phyloP scores from a whole-genome alignment of 139 green algal species.

The Chlorella ohadii region DNA sequence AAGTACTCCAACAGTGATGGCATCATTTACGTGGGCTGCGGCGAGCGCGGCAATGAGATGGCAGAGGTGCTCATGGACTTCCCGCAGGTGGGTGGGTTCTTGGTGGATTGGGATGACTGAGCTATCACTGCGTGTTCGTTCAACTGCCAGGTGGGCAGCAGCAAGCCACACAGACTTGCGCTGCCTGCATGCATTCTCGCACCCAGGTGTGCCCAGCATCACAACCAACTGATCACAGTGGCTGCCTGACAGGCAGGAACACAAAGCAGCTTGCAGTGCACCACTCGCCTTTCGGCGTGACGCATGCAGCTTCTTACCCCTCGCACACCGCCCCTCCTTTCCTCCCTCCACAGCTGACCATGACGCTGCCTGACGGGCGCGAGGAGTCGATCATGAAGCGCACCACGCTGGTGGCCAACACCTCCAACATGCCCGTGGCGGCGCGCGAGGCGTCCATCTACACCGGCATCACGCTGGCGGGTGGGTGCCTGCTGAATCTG shows the following conservation, averaged over 20 bases:
- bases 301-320: no score
- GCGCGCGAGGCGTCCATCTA: constrained; percentile 99
- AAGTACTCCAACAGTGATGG: constrained; percentile 99
- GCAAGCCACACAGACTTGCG: no score
- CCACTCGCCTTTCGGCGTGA: no score
- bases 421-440: constrained; percentile 99
- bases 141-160: no score
- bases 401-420: constrained; percentile 91
- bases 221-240: no score
- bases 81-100: constrained; percentile 11
- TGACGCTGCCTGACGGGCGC: constrained; percentile 96
- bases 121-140: no score
- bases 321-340: background rate
- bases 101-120: no score
- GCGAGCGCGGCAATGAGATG: constrained; percentile 97
- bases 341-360: constrained; percentile 92
- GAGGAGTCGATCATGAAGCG: constrained; percentile 99
- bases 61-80: constrained; percentile 77
- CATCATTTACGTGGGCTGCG: constrained; percentile 99
- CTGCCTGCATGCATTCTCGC: no score
- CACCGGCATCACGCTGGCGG: constrained; percentile 97
- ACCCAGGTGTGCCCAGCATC: no score
- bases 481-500: background rate
- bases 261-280: no score
- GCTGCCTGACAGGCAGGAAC: no score